phyloP scores from a whole-genome alignment of 768 basidiomycete species.

The Kwoniella sp. region DNA sequence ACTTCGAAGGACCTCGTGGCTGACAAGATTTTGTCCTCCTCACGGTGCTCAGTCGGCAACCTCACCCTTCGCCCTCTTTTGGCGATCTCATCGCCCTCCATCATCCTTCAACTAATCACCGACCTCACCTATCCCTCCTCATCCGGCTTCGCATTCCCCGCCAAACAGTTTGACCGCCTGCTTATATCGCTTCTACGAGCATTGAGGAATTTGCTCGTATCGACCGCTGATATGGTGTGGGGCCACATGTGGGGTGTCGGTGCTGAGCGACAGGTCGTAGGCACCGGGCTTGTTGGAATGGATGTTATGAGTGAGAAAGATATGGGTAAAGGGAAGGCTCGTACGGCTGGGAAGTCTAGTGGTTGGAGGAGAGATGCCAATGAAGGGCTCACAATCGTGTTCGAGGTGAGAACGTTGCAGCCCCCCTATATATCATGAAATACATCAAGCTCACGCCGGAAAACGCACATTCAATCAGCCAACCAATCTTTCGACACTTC shows the following conservation, averaged over 20 bases:
- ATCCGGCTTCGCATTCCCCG: background rate
- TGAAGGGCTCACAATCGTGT: conserved; percentile 24
- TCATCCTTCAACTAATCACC: conserved; percentile 30
- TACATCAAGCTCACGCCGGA: background rate
- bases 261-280: conserved; percentile 30
- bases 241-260: conserved; percentile 54
- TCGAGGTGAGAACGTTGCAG: conserved; percentile 50
- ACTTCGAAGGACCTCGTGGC: too few relatives aligned
- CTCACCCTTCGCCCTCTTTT: conserved; percentile 42
- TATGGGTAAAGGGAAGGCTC: conserved; percentile 24
- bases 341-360: conserved; percentile 4
- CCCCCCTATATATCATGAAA: too few relatives aligned
- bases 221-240: conserved; percentile 51
- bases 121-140: conserved; percentile 4
- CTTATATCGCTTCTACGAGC: conserved; percentile 47
- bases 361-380: conserved; percentile 32
- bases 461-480: conserved; percentile 18
- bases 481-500: conserved; percentile 36
- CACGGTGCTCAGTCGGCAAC: conserved; percentile 32
- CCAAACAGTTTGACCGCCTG: conserved; percentile 18
- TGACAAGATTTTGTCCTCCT: conserved; percentile 8
- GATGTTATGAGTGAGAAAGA: background rate
- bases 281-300: conserved; percentile 16
- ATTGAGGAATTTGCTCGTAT: conserved; percentile 45
- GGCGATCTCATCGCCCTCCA: conserved; percentile 23